Base-by-base conservation (phyloP, 352 stramenopile species). In the Pythium brachiatum region DNA sequence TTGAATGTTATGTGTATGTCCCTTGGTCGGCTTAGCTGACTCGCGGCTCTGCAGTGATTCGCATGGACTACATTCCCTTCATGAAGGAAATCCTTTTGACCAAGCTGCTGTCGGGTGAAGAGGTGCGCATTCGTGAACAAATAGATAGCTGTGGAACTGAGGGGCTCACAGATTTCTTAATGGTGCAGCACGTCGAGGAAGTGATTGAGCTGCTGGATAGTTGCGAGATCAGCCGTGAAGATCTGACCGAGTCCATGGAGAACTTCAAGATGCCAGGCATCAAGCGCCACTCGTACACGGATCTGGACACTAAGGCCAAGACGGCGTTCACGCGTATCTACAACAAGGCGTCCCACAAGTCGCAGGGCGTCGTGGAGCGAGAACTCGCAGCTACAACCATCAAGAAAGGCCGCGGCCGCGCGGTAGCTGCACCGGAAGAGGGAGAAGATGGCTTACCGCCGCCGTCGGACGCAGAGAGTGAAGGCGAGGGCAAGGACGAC, bases 171-270 rank as follows among this genome's bases (percentile, higher is more conserved):
- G n/a, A 3, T 15, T n/a, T 23, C 2, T 7, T 44, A 3, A 23
- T 44, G 31, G 18, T 38, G 8, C 46, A 92, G 76, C 84, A 93
- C 43, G 79, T 97, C 23, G 65, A 88, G 7, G 86, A 97, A 58
- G 90, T 96, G 44, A 98, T 99, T 56, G 78, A 86, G 18, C 75
- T 99, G 31, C 90, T 99, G 64, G 96, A 99, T 68, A 83, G 93
- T 47, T 99, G 98, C 69, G 97, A 98, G 47, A 90, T 99, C 53
- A 96, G 82, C 52, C 90, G 96, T 43, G 97, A 99, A 70, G 97
- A 99, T 72, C 65, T 99, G 21, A 97, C 98, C 12, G 97, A 99
- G 72, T 98, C 94, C 20, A 92, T 99, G 76, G 90, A 98, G 63
- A 89, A 77, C 67, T 92, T 95, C 69, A 89, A 91, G 66, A 79